These are phyloP conservation scores for Populus hybrid DNA, from an alignment of 441 rosid species.

Conservation along the genomic window DNA sequence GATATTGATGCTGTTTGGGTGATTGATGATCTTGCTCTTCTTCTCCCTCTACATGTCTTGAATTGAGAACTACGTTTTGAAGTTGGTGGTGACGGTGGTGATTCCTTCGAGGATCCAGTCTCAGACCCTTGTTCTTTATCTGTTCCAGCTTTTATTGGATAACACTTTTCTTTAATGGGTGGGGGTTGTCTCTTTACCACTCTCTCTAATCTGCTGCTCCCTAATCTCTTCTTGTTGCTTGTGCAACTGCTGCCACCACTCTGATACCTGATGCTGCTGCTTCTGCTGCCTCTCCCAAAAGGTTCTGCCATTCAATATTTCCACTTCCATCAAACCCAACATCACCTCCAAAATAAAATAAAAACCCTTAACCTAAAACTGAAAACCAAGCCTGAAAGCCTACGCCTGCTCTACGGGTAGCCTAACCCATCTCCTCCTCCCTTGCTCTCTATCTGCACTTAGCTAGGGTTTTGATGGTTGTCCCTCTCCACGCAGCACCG, in stretches of 20 bases:
- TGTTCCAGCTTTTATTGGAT: slow-evolving; percentile 54
- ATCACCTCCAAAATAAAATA: not conserved
- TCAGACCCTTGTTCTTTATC: slow-evolving; percentile 32
- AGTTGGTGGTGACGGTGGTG: slow-evolving; percentile 28
- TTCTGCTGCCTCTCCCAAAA: slow-evolving; percentile 42
- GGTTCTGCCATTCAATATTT: slow-evolving; percentile 48
- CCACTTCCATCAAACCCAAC: slow-evolving; percentile 40
- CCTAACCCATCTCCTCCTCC: slow-evolving; percentile 50
- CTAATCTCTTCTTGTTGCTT: slow-evolving; percentile 20
- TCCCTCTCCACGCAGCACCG: slow-evolving; percentile 15
- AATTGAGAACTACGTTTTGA: slow-evolving; percentile 18
- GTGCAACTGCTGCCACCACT: slow-evolving; percentile 18
- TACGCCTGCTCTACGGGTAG: slow-evolving; percentile 13
- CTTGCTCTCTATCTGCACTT: slow-evolving; percentile 12
- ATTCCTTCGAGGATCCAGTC: slow-evolving; percentile 61
- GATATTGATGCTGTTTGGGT: slow-evolving; percentile 9
- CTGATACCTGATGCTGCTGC: slow-evolving; percentile 23
- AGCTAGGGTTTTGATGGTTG: slow-evolving; percentile 27
- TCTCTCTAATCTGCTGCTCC: not conserved
- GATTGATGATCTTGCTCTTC: slow-evolving; percentile 16
- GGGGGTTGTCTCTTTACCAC: slow-evolving; percentile 26
- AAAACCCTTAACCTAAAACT: not conserved
- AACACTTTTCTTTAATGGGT: slow-evolving; percentile 12
- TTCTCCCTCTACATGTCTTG: slow-evolving; percentile 26
- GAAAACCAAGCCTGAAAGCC: slow-evolving; percentile 18